Conservation (phyloP, 2,329 filamentous ascomycete genomes). For the Pezicula rhizophila region DNA sequence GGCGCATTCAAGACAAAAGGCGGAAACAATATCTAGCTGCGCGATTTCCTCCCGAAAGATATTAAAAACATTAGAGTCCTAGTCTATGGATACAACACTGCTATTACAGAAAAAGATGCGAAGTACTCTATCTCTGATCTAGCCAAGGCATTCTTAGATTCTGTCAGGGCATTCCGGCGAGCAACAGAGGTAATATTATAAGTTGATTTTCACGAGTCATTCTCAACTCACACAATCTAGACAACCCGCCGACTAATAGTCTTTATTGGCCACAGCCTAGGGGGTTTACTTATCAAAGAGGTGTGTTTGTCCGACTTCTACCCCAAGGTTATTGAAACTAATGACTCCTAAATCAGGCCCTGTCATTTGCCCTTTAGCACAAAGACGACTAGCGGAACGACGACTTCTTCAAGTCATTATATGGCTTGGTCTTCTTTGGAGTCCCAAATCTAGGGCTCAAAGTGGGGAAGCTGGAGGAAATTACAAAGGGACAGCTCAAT, state of each 20-base stretch:
- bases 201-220: too few relatives aligned
- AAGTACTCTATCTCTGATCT: too few relatives aligned
- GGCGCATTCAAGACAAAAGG: slow-evolving; percentile 24
- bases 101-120: too few relatives aligned
- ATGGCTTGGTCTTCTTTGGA: slow-evolving; percentile 24
- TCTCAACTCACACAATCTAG: too few relatives aligned
- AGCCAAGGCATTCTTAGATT: too few relatives aligned
- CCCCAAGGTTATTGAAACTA: background rate
- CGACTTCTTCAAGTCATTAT: slow-evolving; percentile 13
- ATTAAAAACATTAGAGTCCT: slow-evolving; percentile 20
- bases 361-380: slow-evolving; percentile 8
- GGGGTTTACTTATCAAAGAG: slow-evolving; percentile 22
- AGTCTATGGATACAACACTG: slow-evolving; percentile 28
- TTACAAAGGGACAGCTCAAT: background rate
- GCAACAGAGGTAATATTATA: too few relatives aligned
- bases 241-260: too few relatives aligned
- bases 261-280: slow-evolving; percentile 24
- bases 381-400: background rate
- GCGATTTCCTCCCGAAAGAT: slow-evolving; percentile 23
- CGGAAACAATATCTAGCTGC: slow-evolving; percentile 24
- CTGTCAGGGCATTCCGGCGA: too few relatives aligned
- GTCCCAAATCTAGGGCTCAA: slow-evolving; percentile 22
- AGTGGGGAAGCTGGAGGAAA: background rate
- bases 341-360: slow-evolving; percentile 8
- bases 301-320: slow-evolving; percentile 7